A percentile compares a stretch with the other conserved stretches of the same genome.
Evolutionary conservation across 257 asterid genomes (phyloP).

Genomic region (Cordia subcordata): DNA sequence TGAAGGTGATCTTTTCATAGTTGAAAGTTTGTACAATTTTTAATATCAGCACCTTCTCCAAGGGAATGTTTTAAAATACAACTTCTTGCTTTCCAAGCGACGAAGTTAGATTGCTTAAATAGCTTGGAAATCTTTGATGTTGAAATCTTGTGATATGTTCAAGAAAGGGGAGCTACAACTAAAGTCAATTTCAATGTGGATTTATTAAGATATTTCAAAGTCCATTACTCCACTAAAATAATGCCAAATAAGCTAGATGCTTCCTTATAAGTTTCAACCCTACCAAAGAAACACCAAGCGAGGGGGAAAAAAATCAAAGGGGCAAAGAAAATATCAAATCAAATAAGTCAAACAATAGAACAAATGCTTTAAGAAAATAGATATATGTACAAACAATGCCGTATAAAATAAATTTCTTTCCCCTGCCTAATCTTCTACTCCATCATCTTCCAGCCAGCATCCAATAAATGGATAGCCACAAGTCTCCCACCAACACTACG

Average conservation of each 20-base stretch:
- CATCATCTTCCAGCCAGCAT: slow-evolving; percentile 9
- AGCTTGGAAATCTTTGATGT: neutral
- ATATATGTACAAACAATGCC: neutral
- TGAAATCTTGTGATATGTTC: neutral
- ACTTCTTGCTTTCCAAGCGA: neutral
- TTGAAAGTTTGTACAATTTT: too few relatives aligned
- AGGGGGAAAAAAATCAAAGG: too few relatives aligned
- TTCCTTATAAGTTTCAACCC: too few relatives aligned
- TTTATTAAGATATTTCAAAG: too few relatives aligned
- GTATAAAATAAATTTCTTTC: neutral
- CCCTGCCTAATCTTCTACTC: neutral
- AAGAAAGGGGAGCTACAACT: neutral
- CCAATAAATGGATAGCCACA: slow-evolving; percentile 10
- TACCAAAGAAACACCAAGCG: too few relatives aligned
- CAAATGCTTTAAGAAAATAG: too few relatives aligned
- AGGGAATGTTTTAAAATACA: too few relatives aligned
- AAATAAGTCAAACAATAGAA: neutral
- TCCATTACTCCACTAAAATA: too few relatives aligned
- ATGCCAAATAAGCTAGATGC: too few relatives aligned
- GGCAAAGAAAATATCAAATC: neutral
- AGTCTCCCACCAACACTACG: slow-evolving; percentile 6
- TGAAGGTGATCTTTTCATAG: too few relatives aligned
- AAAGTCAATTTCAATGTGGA: neutral
- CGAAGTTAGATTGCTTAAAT: neutral
- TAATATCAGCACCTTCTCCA: too few relatives aligned